Evolutionary conservation across 306 rosid genomes (phyloP), one percentile per base, ranked within the genome.

Genomic region (Oemleria cerasiformis): DNA sequence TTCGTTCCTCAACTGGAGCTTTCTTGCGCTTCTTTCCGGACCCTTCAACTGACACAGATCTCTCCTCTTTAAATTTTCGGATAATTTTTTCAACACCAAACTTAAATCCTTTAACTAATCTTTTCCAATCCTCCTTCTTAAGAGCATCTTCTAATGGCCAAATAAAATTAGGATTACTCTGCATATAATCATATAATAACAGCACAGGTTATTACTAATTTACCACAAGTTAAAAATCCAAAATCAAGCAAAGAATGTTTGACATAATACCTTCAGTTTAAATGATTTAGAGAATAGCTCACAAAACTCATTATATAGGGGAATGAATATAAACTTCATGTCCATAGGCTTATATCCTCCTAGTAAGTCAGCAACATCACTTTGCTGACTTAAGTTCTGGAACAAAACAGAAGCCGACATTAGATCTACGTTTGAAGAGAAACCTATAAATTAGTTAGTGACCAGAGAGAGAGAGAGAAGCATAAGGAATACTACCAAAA

Each of bases 331-430:
- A 54, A 81, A 83, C 65, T 77, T 84, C 25, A 88, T 87, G 79
- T 86, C 88, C 75, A 82, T 75, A 55, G 98, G 98, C 83, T 91
- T 94, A 80, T 80, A 94, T 41, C 98, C 98, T 66, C 98, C 98
- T 34, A 94, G 70, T 71, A 94, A 71, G 73, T 94, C 97, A 19
- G 95, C 84, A 79, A 87, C 87, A 73, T 94, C 98, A 77, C 96
- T 94, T 79, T 94, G 98, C 82, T 94, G 98, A 75, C 98, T 94
- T 73, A 94, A 81, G 82, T 94, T 94, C 98, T 93, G 85, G 63
- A 78, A 68, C 70, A 74, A 73, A 77, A 72, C 39, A 42, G 34
- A 34, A 44, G 63, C 19, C 42, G 41, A 77, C 21, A 16, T 36
- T 75, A 68, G 57, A 40, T 39, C 47, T 23, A 59, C 44, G 19